Conservation (phyloP, 768 basidiomycete genomes). For the Sarcodon aspratus region DNA sequence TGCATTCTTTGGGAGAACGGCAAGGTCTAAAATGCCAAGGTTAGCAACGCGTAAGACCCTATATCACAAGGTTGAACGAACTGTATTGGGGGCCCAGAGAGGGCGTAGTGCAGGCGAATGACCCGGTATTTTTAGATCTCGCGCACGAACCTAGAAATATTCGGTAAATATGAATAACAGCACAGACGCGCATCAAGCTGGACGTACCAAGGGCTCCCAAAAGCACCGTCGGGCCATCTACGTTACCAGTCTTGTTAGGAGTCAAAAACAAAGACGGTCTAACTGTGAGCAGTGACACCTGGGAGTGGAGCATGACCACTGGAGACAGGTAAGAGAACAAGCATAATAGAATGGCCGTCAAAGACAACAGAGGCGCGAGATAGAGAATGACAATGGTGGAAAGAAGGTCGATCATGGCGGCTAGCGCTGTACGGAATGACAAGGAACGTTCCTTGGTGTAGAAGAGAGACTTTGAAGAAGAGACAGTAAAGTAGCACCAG, state of each 20-base stretch:
- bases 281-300: conserved; percentile 56
- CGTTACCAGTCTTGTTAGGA: conserved; percentile 11
- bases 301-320: conserved; percentile 40
- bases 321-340: conserved; percentile 66
- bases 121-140: conserved; percentile 33
- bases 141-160: conserved; percentile 52
- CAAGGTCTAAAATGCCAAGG: conserved; percentile 39
- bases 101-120: conserved; percentile 43
- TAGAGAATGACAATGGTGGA: conserved; percentile 61
- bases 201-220: conserved; percentile 54
- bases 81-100: conserved; percentile 52
- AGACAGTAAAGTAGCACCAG: no score
- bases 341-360: conserved; percentile 55
- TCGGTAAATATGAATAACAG: conserved; percentile 1
- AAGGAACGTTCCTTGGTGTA: no score
- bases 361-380: conserved; percentile 51
- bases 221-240: conserved; percentile 62
- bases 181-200: conserved; percentile 1
- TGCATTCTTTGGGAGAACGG: conserved; percentile 44
- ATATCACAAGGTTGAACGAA: conserved; percentile 17
- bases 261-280: conserved; percentile 39
- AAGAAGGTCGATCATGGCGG: conserved; percentile 57
- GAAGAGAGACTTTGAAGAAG: no score
- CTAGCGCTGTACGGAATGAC: no score
- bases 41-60: neutral